A percentile compares a stretch with the other conserved stretches of the same genome.
phyloP scores from a whole-genome alignment of 352 stramenopile genomes.

The Lagenidium giganteum region DNA sequence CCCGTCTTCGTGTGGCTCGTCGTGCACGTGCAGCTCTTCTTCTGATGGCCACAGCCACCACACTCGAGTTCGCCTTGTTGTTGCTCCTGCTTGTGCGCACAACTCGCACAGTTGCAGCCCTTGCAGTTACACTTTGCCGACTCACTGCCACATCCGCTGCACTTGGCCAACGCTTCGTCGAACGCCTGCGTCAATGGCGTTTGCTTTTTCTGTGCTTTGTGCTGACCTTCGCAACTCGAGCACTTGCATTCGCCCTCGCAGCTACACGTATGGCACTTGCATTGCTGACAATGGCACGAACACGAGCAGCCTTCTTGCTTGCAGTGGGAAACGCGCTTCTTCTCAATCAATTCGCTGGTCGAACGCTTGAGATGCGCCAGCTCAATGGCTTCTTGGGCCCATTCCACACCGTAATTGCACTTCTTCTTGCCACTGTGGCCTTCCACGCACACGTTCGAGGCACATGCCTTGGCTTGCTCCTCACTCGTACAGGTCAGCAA shows the following conservation, averaged over 20 bases:
- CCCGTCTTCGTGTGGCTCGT: not conserved
- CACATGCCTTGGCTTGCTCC: constrained; percentile 87
- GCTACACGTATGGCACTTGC: constrained; percentile 16
- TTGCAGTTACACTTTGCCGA: constrained; percentile 1
- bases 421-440: constrained; percentile 17
- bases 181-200: constrained; percentile 12
- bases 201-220: constrained; percentile 3
- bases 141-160: not conserved
- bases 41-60: constrained; percentile 7
- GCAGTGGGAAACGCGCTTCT: constrained; percentile 31
- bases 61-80: constrained; percentile 4
- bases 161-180: constrained; percentile 7
- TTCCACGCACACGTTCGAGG: constrained; percentile 15
- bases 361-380: constrained; percentile 88
- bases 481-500: constrained; percentile 93
- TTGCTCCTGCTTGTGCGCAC: constrained; percentile 12
- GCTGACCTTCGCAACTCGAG: constrained; percentile 17
- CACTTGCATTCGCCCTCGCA: constrained; percentile 25
- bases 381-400: constrained; percentile 63
- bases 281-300: constrained; percentile 28
- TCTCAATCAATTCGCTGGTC: constrained; percentile 17
- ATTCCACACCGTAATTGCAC: constrained; percentile 51
- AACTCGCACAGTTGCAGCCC: constrained; percentile 2
- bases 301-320: constrained; percentile 21
- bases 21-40: constrained; percentile 4